Percentiles rank a stretch among this genome's conserved stretches.
phyloP scores from a whole-genome alignment of 148 eudicot species.

The Chenopodium formosanum region DNA sequence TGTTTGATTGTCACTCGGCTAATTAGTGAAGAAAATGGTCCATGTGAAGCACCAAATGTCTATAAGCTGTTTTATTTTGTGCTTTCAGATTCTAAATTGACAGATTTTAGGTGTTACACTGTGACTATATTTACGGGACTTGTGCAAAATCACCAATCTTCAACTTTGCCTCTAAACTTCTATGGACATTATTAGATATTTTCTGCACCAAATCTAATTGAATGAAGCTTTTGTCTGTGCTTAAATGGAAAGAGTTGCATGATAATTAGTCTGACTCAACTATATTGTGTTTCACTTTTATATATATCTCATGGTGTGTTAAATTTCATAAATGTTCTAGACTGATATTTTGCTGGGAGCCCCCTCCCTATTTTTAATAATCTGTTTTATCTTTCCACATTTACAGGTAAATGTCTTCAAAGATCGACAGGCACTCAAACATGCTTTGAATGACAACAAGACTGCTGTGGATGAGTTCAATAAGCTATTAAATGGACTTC shows the following conservation, averaged over 20 bases:
- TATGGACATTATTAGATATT: not conserved
- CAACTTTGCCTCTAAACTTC: not conserved
- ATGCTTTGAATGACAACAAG: slow-evolving; percentile 81
- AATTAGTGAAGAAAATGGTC: not conserved
- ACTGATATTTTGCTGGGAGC: not conserved
- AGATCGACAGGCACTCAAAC: slow-evolving; percentile 63
- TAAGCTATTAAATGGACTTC: slow-evolving; percentile 51
- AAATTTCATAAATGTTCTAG: not conserved
- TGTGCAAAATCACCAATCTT: not conserved
- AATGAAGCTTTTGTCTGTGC: not conserved
- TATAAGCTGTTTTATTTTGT: not conserved
- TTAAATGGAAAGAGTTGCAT: not conserved
- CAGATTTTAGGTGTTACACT: too few species aligned
- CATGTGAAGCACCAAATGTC: not conserved
- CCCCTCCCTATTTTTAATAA: too few species aligned
- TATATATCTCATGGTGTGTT: not conserved
- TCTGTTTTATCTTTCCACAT: not conserved
- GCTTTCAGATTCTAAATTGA: not conserved
- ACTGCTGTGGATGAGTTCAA: slow-evolving; percentile 73
- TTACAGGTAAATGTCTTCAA: slow-evolving; percentile 68
- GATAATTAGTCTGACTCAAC: not conserved
- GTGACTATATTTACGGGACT: not conserved
- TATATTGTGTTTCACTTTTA: not conserved
- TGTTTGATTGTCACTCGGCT: not conserved
- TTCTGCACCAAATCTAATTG: not conserved